phyloP scores from a whole-genome alignment of 352 stramenopile genomes.

The Globisporangium yorkense region DNA sequence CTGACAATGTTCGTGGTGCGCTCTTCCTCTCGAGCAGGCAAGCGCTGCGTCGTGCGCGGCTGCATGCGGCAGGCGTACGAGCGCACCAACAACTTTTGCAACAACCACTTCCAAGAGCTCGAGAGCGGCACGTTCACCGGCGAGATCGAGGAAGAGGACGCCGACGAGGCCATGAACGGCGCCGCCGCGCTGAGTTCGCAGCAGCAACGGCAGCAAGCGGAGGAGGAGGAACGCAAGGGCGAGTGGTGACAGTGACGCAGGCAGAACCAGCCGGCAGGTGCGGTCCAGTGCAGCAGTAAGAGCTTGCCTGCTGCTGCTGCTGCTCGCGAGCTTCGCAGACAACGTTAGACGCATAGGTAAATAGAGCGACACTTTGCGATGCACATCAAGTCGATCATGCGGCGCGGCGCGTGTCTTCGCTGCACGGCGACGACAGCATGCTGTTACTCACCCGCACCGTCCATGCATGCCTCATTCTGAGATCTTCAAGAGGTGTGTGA shows the following conservation, averaged over 20 bases:
- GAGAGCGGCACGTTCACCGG: conserved; percentile 6
- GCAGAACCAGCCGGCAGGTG: background rate
- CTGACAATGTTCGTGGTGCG: background rate
- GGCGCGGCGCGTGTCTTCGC: too few species aligned
- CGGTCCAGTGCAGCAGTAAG: too few species aligned
- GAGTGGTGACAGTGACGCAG: background rate
- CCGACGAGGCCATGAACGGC: background rate
- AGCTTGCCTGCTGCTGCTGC: too few species aligned
- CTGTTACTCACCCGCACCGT: too few species aligned
- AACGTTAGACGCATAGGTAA: background rate
- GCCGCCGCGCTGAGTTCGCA: background rate
- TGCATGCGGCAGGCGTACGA: conserved; percentile 52
- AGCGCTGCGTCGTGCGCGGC: conserved; percentile 28
- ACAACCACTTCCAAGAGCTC: conserved; percentile 34
- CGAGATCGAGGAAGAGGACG: conserved; percentile 4
- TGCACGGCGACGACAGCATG: too few species aligned
- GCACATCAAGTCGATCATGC: background rate
- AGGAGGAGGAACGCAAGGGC: conserved; percentile 2
- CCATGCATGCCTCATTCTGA: too few species aligned
- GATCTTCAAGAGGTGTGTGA: too few species aligned
- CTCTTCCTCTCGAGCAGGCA: conserved; percentile 17
- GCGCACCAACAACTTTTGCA: conserved; percentile 49
- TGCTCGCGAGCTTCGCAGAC: background rate
- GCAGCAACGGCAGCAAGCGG: background rate
- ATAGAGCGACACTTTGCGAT: background rate